phyloP scores from a whole-genome alignment of 176 grass and related monocot genomes.

The Saccharum spontaneum region DNA sequence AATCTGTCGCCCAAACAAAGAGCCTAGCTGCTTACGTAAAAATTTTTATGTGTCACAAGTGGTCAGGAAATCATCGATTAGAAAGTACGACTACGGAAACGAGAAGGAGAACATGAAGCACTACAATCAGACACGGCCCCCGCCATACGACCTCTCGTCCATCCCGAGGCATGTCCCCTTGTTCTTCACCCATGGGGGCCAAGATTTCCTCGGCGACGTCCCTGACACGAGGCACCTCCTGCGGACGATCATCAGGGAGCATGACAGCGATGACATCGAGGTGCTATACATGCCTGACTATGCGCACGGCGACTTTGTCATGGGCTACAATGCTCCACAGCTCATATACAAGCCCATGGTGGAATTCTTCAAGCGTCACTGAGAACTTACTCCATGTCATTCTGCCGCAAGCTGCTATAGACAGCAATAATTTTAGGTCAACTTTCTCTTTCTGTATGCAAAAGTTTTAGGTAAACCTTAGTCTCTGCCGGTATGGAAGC shows the following conservation, averaged over 20 bases:
- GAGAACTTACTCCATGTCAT: neutral
- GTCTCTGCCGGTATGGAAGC: no score
- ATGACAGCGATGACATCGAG: slow-evolving; percentile 27
- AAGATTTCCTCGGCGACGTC: slow-evolving; percentile 37
- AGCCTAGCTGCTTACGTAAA: neutral
- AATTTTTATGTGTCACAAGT: slow-evolving; percentile 1
- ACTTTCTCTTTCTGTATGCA: no score
- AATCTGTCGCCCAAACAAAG: slow-evolving; percentile 18
- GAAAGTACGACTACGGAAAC: slow-evolving; percentile 49
- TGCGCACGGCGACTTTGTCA: slow-evolving; percentile 45
- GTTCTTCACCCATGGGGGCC: slow-evolving; percentile 48
- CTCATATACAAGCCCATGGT: slow-evolving; percentile 47
- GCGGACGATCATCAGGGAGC: slow-evolving; percentile 16
- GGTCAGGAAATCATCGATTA: slow-evolving; percentile 30
- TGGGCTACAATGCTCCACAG: slow-evolving; percentile 36
- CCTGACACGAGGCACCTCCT: slow-evolving; percentile 46
- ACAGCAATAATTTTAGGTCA: no score
- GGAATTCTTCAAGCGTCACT: slow-evolving; percentile 50
- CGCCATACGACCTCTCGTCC: slow-evolving; percentile 33
- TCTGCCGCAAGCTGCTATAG: neutral
- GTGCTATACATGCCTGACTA: slow-evolving; percentile 36
- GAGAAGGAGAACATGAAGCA: slow-evolving; percentile 47
- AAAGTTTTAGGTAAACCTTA: no score
- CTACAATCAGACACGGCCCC: slow-evolving; percentile 33
- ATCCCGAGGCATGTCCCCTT: slow-evolving; percentile 41